These are phyloP conservation scores for Ceratobasidium sp. DNA, from an alignment of 1,284 basidiomycete genomes.

Conservation along the genomic window DNA sequence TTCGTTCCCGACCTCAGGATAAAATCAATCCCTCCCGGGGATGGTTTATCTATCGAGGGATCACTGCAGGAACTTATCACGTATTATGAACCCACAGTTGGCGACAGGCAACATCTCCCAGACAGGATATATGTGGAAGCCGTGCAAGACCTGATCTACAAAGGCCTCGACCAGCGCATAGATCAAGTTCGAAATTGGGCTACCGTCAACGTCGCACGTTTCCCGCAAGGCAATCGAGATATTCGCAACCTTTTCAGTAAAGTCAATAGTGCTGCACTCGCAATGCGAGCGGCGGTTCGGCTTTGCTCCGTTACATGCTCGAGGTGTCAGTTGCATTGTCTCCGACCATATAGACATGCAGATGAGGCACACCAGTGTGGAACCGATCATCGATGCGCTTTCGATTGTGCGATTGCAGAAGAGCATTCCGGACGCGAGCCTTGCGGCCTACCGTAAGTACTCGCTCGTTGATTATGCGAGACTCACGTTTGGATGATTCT, in stretches of 20 bases:
- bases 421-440: constrained; percentile 43
- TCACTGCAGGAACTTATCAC: background rate
- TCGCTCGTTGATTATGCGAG: background rate
- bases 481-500: background rate
- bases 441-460: constrained; percentile 64
- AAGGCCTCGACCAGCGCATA: constrained; percentile 31
- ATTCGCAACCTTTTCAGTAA: constrained; percentile 35
- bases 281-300: constrained; percentile 23
- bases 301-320: constrained; percentile 46
- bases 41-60: background rate
- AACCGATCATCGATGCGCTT: constrained; percentile 48
- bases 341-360: constrained; percentile 37
- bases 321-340: constrained; percentile 41
- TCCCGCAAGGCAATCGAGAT: constrained; percentile 42
- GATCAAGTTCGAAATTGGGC: constrained; percentile 43
- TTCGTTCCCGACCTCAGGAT: constrained; percentile 1
- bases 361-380: constrained; percentile 45
- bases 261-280: constrained; percentile 29
- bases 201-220: constrained; percentile 39
- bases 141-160: constrained; percentile 21
- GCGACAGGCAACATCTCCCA: background rate
- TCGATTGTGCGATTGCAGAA: constrained; percentile 43
- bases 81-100: background rate
- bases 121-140: constrained; percentile 21
- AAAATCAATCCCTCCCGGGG: too few relatives aligned